Evolutionary conservation across 2,329 filamentous ascomycete genomes (phyloP), one percentile per base, ranked within the genome.

Genomic region (Esteya vermicola): DNA sequence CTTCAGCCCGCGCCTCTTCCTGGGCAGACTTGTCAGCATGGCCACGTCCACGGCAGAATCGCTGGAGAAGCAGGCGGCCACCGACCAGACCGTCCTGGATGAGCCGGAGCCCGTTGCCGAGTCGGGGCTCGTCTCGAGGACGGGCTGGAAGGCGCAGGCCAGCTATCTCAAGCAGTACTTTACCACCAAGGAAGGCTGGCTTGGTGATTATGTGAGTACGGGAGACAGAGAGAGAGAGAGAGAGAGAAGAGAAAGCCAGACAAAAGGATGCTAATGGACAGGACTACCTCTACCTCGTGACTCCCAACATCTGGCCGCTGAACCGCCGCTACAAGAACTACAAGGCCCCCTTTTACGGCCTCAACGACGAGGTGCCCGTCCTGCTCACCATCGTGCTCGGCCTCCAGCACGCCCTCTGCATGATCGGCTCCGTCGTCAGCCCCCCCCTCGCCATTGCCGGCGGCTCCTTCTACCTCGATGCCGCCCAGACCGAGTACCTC

Each of bases 341-440:
- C 34, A 53, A 56, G n/a, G 70, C 75, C 3, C 79, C 79, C 0
- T 83, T 83, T 58, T 83, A 82, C 50, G 78, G 76, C 7, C 68
- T 83, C 4, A 63, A 83, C 45, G 78, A 81, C 50, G 62, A 63
- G n/a, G 77, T 84, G 56, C 78, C 79, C 0, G 64, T 83, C 2
- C 52, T 83, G 1, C 62, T 84, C 19, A 78, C 75, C 12, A 54
- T 82, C 8, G 62, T 84, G 19, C 63, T 83, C 19, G 79, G 79
- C 4, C 69, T 83, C 30, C 79, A 84, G 52, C 79, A 83, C 59
- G 70, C 78, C 8, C 62, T 83, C 25, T 70, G 74, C 31, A 83
- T 83, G 78, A 57, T 75, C 47, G 71, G 69, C 21, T 70, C 68
- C n/a, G 54, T 63, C 34, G 57, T 62, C n/a, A 58, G 57, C 4